Percentiles rank a stretch among this genome's conserved stretches.
Evolutionary conservation across 2,329 filamentous ascomycete species (phyloP).

Genomic region (Epichloe amarillans): DNA sequence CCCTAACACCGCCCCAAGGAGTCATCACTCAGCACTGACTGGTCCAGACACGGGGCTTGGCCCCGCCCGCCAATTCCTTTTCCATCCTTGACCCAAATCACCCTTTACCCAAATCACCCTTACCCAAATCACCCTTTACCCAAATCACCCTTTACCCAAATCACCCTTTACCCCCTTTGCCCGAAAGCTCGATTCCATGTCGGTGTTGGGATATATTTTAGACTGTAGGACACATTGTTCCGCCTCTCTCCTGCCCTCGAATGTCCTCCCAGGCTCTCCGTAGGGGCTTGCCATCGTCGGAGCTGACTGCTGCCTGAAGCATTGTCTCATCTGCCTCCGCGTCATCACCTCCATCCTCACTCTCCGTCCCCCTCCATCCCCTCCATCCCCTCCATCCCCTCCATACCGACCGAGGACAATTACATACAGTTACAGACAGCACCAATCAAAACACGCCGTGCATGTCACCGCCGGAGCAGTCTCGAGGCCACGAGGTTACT

Average conservation of each 20-base stretch:
- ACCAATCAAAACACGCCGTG: slow-evolving; percentile 11
- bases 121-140: fast-evolving
- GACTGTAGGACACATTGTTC: neutral
- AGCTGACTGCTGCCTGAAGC: neutral
- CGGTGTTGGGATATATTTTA: neutral
- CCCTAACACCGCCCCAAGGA: no score
- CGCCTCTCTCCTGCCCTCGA: neutral
- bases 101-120: no score
- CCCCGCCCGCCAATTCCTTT: no score
- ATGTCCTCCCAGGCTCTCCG: neutral
- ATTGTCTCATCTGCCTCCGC: no score
- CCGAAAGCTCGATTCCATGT: neutral
- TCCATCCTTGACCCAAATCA: neutral
- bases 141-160: no score
- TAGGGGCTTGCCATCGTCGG: neutral
- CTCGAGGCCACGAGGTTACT: slow-evolving; percentile 13
- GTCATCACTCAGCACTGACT: no score
- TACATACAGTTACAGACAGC: neutral
- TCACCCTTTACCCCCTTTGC: neutral
- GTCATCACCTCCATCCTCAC: neutral
- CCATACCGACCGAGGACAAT: neutral
- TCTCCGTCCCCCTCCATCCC: neutral
- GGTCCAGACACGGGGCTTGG: no score
- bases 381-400: neutral
- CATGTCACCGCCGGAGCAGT: slow-evolving; percentile 24